Conservation (phyloP, 306 rosid genomes). For the Mimosa bimucronata region DNA sequence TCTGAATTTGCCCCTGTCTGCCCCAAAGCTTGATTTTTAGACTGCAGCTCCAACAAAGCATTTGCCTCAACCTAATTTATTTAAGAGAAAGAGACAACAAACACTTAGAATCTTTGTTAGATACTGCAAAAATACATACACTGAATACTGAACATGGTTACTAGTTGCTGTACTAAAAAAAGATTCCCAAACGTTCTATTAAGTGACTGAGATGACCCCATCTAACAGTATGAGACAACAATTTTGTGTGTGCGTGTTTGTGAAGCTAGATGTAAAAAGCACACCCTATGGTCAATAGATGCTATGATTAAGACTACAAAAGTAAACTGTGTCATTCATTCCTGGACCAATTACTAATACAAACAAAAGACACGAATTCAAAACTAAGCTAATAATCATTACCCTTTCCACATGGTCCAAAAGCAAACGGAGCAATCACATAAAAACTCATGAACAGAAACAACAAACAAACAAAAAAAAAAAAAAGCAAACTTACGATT, state of each 20-base stretch:
- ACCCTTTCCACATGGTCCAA: not conserved
- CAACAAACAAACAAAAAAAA: not conserved
- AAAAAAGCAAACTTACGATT: constrained; percentile 45
- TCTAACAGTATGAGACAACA: not conserved
- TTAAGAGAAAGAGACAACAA: not conserved
- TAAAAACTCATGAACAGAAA: not conserved
- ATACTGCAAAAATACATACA: not conserved
- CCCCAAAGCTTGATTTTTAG: constrained; percentile 30
- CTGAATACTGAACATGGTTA: not conserved
- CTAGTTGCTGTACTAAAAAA: not conserved
- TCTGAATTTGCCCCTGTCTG: constrained; percentile 37
- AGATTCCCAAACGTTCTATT: not conserved
- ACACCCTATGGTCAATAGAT: not conserved
- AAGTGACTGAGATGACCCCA: not conserved
- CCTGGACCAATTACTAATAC: not conserved
- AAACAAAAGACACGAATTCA: not conserved
- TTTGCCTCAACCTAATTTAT: constrained; percentile 46
- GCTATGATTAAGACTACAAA: not conserved
- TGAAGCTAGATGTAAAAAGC: not conserved
- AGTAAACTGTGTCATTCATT: not conserved
- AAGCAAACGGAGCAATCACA: not conserved
- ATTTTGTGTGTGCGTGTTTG: not conserved
- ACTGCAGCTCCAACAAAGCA: constrained; percentile 41
- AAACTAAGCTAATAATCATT: not conserved
- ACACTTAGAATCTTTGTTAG: constrained; percentile 19